These are phyloP conservation scores for Tetrahymena malaccensis DNA, from an alignment of 73 alveolate genomes.

Conservation along the genomic window DNA sequence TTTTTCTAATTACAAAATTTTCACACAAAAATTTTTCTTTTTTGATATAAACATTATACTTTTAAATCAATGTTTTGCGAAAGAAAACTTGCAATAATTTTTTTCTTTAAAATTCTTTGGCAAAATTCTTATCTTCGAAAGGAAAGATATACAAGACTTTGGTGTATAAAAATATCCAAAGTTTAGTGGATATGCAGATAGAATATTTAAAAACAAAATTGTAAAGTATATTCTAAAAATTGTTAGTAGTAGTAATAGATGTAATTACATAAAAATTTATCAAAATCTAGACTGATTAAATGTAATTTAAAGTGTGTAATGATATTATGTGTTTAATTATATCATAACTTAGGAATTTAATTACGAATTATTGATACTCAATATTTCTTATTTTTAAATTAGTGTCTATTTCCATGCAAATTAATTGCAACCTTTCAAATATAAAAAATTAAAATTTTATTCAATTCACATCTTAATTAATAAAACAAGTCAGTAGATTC, in stretches of 20 bases:
- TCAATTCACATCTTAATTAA: background rate
- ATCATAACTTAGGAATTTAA: background rate
- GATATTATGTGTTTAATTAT: background rate
- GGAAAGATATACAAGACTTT: background rate
- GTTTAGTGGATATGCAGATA: background rate
- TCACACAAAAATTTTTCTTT: background rate
- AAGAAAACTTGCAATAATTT: background rate
- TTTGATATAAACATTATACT: background rate
- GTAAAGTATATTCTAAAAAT: background rate
- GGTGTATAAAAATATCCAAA: no score
- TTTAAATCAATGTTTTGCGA: background rate
- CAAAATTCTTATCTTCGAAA: background rate
- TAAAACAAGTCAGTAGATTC: background rate
- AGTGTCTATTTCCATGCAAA: background rate
- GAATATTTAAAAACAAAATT: no score
- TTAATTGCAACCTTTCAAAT: background rate
- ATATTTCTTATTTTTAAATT: background rate
- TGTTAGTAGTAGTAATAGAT: background rate
- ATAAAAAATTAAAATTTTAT: no score
- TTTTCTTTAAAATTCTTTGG: background rate
- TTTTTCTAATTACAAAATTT: background rate
- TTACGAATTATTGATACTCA: background rate
- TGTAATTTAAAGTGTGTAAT: background rate
- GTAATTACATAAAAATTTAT: background rate
- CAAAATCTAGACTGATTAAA: background rate